Base-by-base conservation (phyloP, 441 rosid genomes). In the Breynia disticha region DNA sequence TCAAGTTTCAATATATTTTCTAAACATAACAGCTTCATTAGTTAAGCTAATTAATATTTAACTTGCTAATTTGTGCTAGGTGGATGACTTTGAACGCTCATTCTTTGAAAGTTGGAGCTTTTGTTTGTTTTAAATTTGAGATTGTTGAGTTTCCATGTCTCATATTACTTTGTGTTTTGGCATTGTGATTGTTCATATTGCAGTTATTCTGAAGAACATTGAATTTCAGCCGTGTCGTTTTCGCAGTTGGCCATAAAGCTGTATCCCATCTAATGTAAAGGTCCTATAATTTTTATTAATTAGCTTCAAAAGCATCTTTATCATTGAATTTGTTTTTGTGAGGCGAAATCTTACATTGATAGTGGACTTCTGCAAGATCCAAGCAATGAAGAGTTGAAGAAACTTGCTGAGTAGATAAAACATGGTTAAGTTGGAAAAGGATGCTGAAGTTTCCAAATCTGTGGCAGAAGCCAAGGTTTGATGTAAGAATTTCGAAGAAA, bases 271-370 rank as follows among this genome's bases (percentile, higher is more conserved):
- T 7, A 86, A 82, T 50, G 64, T 83, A 50, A 91, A 91, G 91
- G 97, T 84, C n/a, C n/a, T n/a, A n/a, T n/a, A n/a, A n/a, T n/a
- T n/a, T n/a, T n/a, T n/a, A n/a, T n/a, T n/a, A n/a, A n/a, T n/a
- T n/a, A 64, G 95, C 94, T 70, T 89, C 94, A 61, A 91, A 87
- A 74, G 94, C 96, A 11, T 80, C 86, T 14, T 32, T 84, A 67
- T 70, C 78, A 5, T 50, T 87, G 67, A 79, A 76, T 63, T 70
- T 86, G 68, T 71, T 83, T 57, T n/a, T 16, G 56, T n/a, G 91
- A 91, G 56, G 90, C 95, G 12, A 79, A 68, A 57, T 65, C 69
- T 19, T 79, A 63, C 49, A 64, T 79, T 28, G 76, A 79, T 43
- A 72, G 41, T 57, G 98, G 90, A 56, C 76, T 86, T 4, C 24